Evolutionary conservation across 176 grass and related monocot genomes (phyloP).

Genomic region (Cocos nucifera): DNA sequence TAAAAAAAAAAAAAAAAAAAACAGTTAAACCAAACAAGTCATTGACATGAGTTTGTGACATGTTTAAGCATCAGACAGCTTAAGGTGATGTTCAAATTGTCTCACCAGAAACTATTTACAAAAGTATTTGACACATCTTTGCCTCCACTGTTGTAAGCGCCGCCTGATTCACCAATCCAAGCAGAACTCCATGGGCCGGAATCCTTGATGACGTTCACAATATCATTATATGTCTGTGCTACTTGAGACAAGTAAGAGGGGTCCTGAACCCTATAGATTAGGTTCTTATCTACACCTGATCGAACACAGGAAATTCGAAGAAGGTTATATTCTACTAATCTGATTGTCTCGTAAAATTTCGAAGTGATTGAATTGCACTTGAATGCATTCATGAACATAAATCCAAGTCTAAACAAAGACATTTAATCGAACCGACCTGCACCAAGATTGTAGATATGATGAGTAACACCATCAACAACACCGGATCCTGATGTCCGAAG

Average conservation of each 20-base stretch:
- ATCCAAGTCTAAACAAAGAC: too few species aligned
- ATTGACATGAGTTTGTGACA: too few species aligned
- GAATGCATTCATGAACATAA: too few species aligned
- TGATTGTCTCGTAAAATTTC: too few species aligned
- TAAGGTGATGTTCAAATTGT: too few species aligned
- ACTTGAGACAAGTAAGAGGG: slow-evolving; percentile 28
- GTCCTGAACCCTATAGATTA: slow-evolving; percentile 31
- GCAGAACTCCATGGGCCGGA: slow-evolving; percentile 43
- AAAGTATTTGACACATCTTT: slow-evolving; percentile 41
- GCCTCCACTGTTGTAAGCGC: slow-evolving; percentile 53
- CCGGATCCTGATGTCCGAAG: slow-evolving; percentile 31
- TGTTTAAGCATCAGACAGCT: too few species aligned
- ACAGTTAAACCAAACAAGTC: too few species aligned
- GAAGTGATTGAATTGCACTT: too few species aligned
- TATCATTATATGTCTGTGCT: slow-evolving; percentile 19
- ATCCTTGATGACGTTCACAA: slow-evolving; percentile 19
- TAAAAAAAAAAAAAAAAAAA: too few species aligned
- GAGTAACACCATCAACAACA: slow-evolving; percentile 41
- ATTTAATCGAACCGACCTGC: slow-evolving; percentile 13
- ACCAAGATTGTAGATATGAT: slow-evolving; percentile 67
- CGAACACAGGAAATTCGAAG: background rate
- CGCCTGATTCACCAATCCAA: slow-evolving; percentile 52
- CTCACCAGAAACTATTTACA: slow-evolving; percentile 44
- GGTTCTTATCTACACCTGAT: slow-evolving; percentile 34
- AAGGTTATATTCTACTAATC: background rate